phyloP scores from a whole-genome alignment of 495 filamentous ascomycete genomes.

The Podospora bellae-mahoneyi region DNA sequence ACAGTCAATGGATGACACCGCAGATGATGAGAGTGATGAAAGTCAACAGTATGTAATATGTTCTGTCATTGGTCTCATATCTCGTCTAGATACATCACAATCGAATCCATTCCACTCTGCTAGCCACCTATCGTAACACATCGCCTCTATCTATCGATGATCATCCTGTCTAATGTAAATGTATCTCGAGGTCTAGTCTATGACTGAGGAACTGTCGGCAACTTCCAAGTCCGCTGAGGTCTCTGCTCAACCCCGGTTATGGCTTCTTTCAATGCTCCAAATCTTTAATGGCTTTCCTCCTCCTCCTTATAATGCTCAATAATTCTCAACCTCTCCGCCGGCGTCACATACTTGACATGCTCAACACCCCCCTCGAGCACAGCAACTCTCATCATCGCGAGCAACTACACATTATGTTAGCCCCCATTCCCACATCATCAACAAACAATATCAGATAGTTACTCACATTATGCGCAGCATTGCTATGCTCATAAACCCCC shows the following conservation, averaged over 20 bases:
- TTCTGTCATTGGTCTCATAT: background rate
- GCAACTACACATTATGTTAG: background rate
- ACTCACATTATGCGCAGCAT: background rate
- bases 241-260: background rate
- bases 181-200: background rate
- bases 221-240: background rate
- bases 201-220: background rate
- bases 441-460: no score
- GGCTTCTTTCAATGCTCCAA: background rate
- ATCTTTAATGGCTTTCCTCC: background rate
- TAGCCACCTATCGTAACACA: background rate
- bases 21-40: no score
- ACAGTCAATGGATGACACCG: no score
- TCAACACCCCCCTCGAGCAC: background rate
- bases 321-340: background rate
- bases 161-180: background rate
- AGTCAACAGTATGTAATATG: background rate
- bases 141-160: background rate
- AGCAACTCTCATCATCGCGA: background rate
- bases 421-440: no score
- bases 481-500: background rate
- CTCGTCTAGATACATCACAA: background rate
- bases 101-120: background rate
- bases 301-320: background rate
- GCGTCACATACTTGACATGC: background rate